phyloP scores from a whole-genome alignment of 805 yeast genomes.

The Wickerhamiella siamensis region DNA sequence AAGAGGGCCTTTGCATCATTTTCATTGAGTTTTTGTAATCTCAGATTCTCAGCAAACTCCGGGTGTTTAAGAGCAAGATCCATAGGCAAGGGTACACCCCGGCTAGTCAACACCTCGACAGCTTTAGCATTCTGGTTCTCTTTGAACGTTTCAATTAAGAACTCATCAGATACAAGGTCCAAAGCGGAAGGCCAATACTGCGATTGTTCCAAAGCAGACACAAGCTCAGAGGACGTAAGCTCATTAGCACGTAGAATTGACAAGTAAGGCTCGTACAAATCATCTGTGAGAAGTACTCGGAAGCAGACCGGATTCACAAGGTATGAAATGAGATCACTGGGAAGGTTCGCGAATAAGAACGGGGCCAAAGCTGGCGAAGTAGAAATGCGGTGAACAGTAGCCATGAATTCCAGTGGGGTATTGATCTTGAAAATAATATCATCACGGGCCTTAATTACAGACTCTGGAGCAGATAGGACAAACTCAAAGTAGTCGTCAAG shows the following conservation, averaged over 20 bases:
- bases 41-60: conserved; percentile 8
- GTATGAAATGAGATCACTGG: conserved; percentile 7
- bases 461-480: conserved; percentile 12
- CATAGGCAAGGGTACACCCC: conserved; percentile 6
- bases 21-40: conserved; percentile 3
- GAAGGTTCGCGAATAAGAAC: conserved; percentile 13
- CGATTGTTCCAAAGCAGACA: conserved; percentile 3
- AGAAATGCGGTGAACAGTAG: conserved; percentile 12
- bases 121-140: neutral
- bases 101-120: conserved; percentile 4
- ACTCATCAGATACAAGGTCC: conserved; percentile 5
- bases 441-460: conserved; percentile 6
- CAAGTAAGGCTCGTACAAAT: neutral
- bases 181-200: conserved; percentile 14
- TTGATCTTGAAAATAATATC: conserved; percentile 17
- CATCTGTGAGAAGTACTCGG: neutral
- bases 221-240: conserved; percentile 4
- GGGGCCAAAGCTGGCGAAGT: conserved; percentile 6
- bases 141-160: conserved; percentile 3
- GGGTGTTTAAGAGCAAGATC: conserved; percentile 1
- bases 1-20: conserved; percentile 4
- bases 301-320: neutral
- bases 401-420: conserved; percentile 15
- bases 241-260: neutral
- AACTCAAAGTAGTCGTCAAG: conserved; percentile 17